Evolutionary conservation across 352 stramenopile species (phyloP).

Genomic region (Phytophthora foliorum): DNA sequence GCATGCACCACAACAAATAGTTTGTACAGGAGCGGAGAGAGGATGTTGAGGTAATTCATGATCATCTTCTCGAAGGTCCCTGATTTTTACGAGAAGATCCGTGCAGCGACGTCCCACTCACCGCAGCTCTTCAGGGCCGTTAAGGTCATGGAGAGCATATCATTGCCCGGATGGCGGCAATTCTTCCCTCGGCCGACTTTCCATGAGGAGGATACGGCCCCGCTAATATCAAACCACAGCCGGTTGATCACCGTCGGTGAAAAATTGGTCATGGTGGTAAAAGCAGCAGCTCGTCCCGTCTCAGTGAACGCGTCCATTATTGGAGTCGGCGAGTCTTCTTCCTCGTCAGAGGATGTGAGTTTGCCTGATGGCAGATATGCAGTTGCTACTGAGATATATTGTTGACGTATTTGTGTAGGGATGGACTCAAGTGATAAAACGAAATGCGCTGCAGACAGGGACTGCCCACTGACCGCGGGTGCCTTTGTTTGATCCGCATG

Average conservation of each 20-base stretch:
- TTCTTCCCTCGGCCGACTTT: conserved; percentile 6
- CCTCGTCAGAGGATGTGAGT: background rate
- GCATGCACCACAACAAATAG: background rate
- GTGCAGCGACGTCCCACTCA: background rate
- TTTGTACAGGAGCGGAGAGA: background rate
- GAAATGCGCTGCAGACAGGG: too few species aligned
- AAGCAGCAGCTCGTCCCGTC: background rate
- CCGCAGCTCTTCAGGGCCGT: background rate
- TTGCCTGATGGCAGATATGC: too few species aligned
- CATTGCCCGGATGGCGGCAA: background rate
- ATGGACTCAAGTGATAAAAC: too few species aligned
- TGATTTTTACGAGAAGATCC: background rate
- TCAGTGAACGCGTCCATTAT: background rate
- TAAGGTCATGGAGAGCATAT: background rate
- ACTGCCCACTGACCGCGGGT: too few species aligned
- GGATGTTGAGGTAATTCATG: background rate
- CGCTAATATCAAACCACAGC: background rate
- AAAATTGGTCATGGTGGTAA: conserved; percentile 5
- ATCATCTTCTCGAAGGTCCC: conserved; percentile 6
- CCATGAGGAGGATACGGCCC: background rate
- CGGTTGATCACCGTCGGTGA: background rate
- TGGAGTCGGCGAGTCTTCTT: background rate
- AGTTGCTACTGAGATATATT: too few species aligned
- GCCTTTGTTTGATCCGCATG: too few species aligned
- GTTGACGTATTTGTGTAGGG: too few species aligned